These are phyloP conservation scores for Collybia mongolica DNA, from an alignment of 768 basidiomycete species.

Conservation along the genomic window DNA sequence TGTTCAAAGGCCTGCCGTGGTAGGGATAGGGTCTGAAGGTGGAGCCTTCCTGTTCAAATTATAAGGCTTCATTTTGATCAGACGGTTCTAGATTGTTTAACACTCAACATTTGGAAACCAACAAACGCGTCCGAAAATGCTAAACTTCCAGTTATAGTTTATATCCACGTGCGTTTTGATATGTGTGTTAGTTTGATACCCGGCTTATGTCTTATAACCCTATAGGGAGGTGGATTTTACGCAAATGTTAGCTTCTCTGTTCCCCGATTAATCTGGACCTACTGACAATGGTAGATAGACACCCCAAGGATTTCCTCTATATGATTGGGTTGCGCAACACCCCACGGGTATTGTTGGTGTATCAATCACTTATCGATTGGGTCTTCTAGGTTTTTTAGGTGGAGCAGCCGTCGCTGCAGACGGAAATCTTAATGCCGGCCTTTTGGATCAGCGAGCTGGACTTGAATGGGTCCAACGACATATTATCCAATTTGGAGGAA, in stretches of 20 bases:
- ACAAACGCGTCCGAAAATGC: conserved; percentile 28
- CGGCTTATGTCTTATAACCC: neutral
- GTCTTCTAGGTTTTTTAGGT: conserved; percentile 26
- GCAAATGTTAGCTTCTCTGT: conserved; percentile 28
- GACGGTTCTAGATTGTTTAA: conserved; percentile 42
- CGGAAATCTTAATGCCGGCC: conserved; percentile 37
- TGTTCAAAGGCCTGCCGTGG: conserved; percentile 43
- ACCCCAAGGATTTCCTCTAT: conserved; percentile 45
- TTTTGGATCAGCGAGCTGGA: conserved; percentile 39
- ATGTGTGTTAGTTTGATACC: neutral
- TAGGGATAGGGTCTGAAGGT: conserved; percentile 46
- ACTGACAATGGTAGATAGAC: conserved; percentile 21
- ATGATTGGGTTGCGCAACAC: conserved; percentile 45
- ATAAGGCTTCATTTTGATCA: too few relatives aligned
- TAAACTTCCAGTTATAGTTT: conserved; percentile 39
- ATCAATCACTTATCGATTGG: conserved; percentile 29
- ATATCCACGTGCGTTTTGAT: conserved; percentile 34
- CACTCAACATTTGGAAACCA: conserved; percentile 42
- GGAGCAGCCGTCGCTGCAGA: conserved; percentile 29
- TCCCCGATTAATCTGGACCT: too few relatives aligned
- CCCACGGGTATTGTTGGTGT: conserved; percentile 30
- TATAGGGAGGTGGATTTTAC: conserved; percentile 43
- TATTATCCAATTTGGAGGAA: conserved; percentile 32
- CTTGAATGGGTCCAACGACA: conserved; percentile 40
- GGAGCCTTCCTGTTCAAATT: conserved; percentile 1